Evolutionary conservation across 352 stramenopile species (phyloP).

Genomic region (Globisporangium abappressorium): DNA sequence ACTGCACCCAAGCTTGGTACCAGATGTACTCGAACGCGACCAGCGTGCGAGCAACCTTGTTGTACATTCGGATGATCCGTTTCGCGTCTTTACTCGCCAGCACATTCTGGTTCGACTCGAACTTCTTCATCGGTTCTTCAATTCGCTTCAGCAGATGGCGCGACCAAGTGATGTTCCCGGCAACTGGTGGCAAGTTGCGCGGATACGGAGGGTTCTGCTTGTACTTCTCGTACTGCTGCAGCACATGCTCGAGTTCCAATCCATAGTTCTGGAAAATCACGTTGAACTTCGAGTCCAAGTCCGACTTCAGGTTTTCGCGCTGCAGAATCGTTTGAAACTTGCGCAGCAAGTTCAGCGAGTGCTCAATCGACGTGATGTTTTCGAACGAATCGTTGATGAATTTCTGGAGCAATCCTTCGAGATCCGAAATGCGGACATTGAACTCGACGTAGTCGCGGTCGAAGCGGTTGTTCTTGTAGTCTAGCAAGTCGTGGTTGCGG

Average conservation of each 20-base stretch:
- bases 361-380: slow-evolving; percentile 98
- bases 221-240: slow-evolving; percentile 98
- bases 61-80: slow-evolving; percentile 99
- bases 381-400: slow-evolving; percentile 99
- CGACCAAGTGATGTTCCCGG: slow-evolving; percentile 98
- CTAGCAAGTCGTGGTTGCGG: slow-evolving; percentile 95
- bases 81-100: slow-evolving; percentile 96
- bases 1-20: slow-evolving; percentile 98
- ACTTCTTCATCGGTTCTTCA: slow-evolving; percentile 99
- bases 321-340: slow-evolving; percentile 99
- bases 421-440: slow-evolving; percentile 94
- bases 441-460: slow-evolving; percentile 97
- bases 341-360: slow-evolving; percentile 94
- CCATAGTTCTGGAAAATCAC: slow-evolving; percentile 99
- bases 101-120: slow-evolving; percentile 98
- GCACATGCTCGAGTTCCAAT: slow-evolving; percentile 95
- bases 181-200: slow-evolving; percentile 95
- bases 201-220: slow-evolving; percentile 97
- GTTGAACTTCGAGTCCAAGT: slow-evolving; percentile 98
- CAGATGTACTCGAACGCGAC: slow-evolving; percentile 99
- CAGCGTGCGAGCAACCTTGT: slow-evolving; percentile 97
- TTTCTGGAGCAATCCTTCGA: slow-evolving; percentile 96
- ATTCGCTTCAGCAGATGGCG: slow-evolving; percentile 98
- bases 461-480: slow-evolving; percentile 99
- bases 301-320: slow-evolving; percentile 97